Base-by-base conservation (phyloP, 78 protist genomes). In the Dictyostelium intermedium region DNA sequence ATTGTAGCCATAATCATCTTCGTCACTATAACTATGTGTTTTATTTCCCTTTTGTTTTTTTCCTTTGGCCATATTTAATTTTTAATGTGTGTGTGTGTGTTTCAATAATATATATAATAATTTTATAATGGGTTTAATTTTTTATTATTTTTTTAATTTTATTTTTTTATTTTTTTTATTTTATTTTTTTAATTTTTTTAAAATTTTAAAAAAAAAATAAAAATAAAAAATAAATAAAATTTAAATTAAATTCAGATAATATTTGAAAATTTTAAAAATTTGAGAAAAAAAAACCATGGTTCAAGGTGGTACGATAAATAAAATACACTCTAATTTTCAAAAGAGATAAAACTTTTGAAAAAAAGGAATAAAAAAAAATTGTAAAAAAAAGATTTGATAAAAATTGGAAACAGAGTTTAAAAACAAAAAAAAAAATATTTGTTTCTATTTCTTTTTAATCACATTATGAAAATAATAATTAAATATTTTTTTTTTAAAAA, bases 11-110 rank as follows among this genome's bases (percentile, higher is more conserved):
- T 0, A 25, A 34, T 74, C 37, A 74, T 30, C 81, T 27, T 74
- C 81, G 20, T 74, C 47, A 20, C 47, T 74, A 74, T 74, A 37
- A 74, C 4, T 74, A 16, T 18, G 47, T 35, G 81, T 74, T 37
- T 30, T 74, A 74, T 74, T 74, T 74, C 81, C 81, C 27, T 37
- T 74, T 35, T 74, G 4, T n/a, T 77, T 77, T 30, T 69, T 72
- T 34, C 79, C 79, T 72, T 72, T 72, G 5, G 47, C 79, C 79
- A 72, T 72, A 13, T 72, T 66, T 66, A n/a, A 66, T 11, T 66
- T 25, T 27, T 11, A n/a, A 63, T n/a, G 20, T 66, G 35, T 66
- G 35, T 61, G 72, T 61, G 72, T 7, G n/a, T 53, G 23, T 8
- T 23, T n/a, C n/a, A 39, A 66, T 27, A 56, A 56, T 20, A 5